A percentile compares a stretch with the other conserved stretches of the same genome.
These are phyloP conservation scores for Zizania latifolia DNA, from an alignment of 176 grass and related monocot species.

Conservation along the genomic window DNA sequence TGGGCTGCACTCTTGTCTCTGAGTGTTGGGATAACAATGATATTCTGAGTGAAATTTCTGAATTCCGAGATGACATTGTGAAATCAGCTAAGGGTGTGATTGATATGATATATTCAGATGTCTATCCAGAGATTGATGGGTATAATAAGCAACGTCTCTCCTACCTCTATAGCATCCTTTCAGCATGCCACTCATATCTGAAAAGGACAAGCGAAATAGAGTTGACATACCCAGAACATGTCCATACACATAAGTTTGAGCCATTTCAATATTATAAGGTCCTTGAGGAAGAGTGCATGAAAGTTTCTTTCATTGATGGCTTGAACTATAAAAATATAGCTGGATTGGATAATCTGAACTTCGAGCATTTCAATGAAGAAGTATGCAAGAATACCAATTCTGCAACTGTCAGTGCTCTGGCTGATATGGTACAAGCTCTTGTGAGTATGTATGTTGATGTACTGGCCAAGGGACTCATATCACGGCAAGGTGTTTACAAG, in stretches of 20 bases:
- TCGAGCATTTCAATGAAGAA: slow-evolving; percentile 94
- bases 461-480: slow-evolving; percentile 77
- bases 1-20: slow-evolving; percentile 75
- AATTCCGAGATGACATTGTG: slow-evolving; percentile 81
- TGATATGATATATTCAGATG: slow-evolving; percentile 66
- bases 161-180: slow-evolving; percentile 85
- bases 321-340: slow-evolving; percentile 95
- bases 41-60: slow-evolving; percentile 81
- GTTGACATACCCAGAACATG: slow-evolving; percentile 58
- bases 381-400: slow-evolving; percentile 82
- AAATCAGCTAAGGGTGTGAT: slow-evolving; percentile 70
- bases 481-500: slow-evolving; percentile 76
- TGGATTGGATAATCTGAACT: slow-evolving; percentile 81
- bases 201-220: slow-evolving; percentile 49
- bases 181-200: slow-evolving; percentile 65
- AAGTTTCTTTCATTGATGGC: slow-evolving; percentile 67
- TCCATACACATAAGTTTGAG: slow-evolving; percentile 71
- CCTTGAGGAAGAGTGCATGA: slow-evolving; percentile 85
- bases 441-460: slow-evolving; percentile 68
- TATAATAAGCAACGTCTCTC: slow-evolving; percentile 82
- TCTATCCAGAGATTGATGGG: slow-evolving; percentile 79
- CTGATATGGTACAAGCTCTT: slow-evolving; percentile 64
- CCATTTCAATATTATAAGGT: slow-evolving; percentile 83
- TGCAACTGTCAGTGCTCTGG: slow-evolving; percentile 56
- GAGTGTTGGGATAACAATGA: slow-evolving; percentile 80